A percentile compares a stretch with the other conserved stretches of the same genome.
These are phyloP conservation scores for Torulaspora indica DNA, from an alignment of 805 yeast species.

Conservation along the genomic window DNA sequence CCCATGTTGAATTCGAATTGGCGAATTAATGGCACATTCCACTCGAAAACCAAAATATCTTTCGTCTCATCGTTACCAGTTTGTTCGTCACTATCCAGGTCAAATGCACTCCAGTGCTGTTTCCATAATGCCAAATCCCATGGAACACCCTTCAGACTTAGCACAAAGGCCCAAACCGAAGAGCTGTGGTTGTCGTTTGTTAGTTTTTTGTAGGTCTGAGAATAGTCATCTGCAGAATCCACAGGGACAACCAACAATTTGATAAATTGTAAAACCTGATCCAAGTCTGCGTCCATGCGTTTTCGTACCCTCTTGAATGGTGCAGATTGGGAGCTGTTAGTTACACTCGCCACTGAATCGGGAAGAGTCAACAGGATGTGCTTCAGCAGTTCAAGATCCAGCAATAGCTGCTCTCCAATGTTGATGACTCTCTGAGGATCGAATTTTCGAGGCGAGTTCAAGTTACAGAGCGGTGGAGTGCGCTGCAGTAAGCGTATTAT, in stretches of 20 bases:
- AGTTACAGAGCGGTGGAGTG: conserved; percentile 48
- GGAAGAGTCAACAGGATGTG: conserved; percentile 39
- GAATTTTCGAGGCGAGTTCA: conserved; percentile 18
- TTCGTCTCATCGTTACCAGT: conserved; percentile 6
- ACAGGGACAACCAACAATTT: conserved; percentile 32
- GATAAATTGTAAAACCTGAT: conserved; percentile 19
- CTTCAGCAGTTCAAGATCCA: conserved; percentile 67
- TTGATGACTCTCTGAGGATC: conserved; percentile 27
- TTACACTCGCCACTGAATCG: conserved; percentile 19
- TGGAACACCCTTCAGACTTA: conserved; percentile 29
- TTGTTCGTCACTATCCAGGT: conserved; percentile 12
- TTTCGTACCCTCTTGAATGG: conserved; percentile 27
- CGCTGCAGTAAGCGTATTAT: conserved; percentile 60
- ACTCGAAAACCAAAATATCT: conserved; percentile 21
- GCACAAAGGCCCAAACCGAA: conserved; percentile 32
- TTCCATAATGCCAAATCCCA: conserved; percentile 36
- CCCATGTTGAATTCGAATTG: conserved; percentile 25
- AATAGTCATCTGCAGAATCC: conserved; percentile 45
- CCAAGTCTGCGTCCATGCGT: conserved; percentile 26
- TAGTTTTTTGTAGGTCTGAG: conserved; percentile 34
- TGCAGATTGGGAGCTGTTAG: conserved; percentile 17
- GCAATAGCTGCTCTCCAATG: conserved; percentile 72
- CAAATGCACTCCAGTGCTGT: conserved; percentile 25
- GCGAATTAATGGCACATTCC: conserved; percentile 17
- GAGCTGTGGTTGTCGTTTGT: conserved; percentile 25